These are phyloP conservation scores for Rosa chinensis DNA, from an alignment of 306 rosid genomes.

Conservation along the genomic window DNA sequence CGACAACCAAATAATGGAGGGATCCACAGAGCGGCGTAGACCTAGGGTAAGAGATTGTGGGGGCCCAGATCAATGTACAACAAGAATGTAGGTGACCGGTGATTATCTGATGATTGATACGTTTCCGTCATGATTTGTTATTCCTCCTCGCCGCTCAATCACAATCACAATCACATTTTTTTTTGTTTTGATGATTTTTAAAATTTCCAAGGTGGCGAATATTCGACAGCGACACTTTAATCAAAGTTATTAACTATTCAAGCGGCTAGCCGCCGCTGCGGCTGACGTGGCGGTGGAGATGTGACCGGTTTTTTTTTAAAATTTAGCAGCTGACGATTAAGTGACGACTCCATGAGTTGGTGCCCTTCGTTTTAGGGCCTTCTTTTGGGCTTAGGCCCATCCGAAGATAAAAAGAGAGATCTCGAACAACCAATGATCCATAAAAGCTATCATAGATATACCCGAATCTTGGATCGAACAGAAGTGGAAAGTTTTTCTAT, in stretches of 20 bases:
- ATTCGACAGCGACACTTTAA: not conserved
- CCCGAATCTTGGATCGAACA: not conserved
- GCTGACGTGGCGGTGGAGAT: slow-evolving; percentile 9
- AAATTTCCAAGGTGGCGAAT: not conserved
- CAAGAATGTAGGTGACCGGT: not conserved
- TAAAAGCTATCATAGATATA: not conserved
- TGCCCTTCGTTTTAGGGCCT: not conserved
- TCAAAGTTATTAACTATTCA: not conserved
- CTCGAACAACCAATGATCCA: not conserved
- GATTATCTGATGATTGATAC: slow-evolving; percentile 8
- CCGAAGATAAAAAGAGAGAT: too few relatives aligned
- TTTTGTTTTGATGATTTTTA: not conserved
- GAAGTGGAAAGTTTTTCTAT: not conserved
- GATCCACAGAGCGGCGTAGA: slow-evolving; percentile 1
- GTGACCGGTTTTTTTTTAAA: not conserved
- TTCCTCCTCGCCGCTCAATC: not conserved
- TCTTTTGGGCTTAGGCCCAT: not conserved
- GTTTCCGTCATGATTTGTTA: not conserved
- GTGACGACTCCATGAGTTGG: not conserved
- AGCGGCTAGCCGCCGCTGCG: not conserved
- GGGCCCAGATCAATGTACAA: not conserved
- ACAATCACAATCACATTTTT: not conserved
- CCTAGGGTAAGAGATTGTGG: not conserved
- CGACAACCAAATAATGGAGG: slow-evolving; percentile 31
- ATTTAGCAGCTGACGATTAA: not conserved